phyloP scores from a whole-genome alignment of 2,329 filamentous ascomycete genomes.

The Madurella mycetomatis region DNA sequence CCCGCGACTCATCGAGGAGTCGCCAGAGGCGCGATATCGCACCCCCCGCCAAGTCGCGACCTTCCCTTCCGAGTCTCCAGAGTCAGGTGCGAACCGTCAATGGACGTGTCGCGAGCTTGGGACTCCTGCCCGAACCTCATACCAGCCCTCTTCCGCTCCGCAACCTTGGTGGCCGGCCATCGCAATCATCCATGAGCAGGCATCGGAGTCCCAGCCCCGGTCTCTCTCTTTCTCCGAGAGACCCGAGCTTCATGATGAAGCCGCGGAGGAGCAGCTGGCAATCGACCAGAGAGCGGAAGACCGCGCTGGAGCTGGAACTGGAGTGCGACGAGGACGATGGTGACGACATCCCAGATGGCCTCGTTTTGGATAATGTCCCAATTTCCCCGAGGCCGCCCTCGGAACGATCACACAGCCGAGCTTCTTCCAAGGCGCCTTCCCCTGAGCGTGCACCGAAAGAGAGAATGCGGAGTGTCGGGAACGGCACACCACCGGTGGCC shows the following conservation, averaged over 20 bases:
- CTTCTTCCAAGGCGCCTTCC: constrained; percentile 50
- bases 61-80: constrained; percentile 43
- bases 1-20: constrained; percentile 30
- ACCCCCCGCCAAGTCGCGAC: constrained; percentile 34
- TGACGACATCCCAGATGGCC: constrained; percentile 73
- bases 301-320: constrained; percentile 64
- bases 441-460: constrained; percentile 50
- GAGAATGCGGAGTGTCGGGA: constrained; percentile 54
- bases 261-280: constrained; percentile 67
- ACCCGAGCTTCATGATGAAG: constrained; percentile 37
- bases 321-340: constrained; percentile 74
- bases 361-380: constrained; percentile 76
- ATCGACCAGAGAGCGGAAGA: constrained; percentile 60
- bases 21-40: constrained; percentile 34
- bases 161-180: constrained; percentile 36
- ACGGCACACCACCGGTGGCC: constrained; percentile 58
- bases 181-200: constrained; percentile 39
- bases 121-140: constrained; percentile 31
- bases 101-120: constrained; percentile 47
- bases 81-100: constrained; percentile 44
- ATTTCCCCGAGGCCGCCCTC: constrained; percentile 65
- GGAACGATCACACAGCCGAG: constrained; percentile 51
- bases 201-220: constrained; percentile 51
- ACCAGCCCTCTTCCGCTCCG: constrained; percentile 30
- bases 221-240: constrained; percentile 41